Evolutionary conservation across 2,329 filamentous ascomycete species (phyloP).

Genomic region (Fusarium oligoseptatum): DNA sequence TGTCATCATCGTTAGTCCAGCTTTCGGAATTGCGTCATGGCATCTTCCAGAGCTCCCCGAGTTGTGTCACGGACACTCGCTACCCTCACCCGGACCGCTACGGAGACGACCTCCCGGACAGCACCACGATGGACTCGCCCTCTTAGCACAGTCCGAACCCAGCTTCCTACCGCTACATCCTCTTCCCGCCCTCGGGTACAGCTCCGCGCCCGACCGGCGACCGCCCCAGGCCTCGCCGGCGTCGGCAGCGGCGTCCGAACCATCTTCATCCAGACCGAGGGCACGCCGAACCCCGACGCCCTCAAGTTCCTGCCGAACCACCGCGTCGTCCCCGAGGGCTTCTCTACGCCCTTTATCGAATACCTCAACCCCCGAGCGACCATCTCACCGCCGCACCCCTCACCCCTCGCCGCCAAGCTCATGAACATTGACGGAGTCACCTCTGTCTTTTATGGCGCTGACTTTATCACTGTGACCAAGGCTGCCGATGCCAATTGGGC

Average conservation of each 20-base stretch:
- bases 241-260: slow-evolving; percentile 67
- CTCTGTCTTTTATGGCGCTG: slow-evolving; percentile 91
- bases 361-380: slow-evolving; percentile 92
- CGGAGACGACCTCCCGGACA: slow-evolving; percentile 38
- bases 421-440: slow-evolving; percentile 96
- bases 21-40: slow-evolving; percentile 37
- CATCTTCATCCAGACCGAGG: slow-evolving; percentile 98
- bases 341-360: slow-evolving; percentile 86
- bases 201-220: slow-evolving; percentile 19
- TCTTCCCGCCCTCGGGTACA: slow-evolving; percentile 40
- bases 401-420: slow-evolving; percentile 88
- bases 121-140: slow-evolving; percentile 46
- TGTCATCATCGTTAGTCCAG: not conserved
- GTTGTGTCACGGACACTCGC: slow-evolving; percentile 43
- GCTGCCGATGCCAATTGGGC: slow-evolving; percentile 90
- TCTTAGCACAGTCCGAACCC: slow-evolving; percentile 44
- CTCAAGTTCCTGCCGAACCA: slow-evolving; percentile 97
- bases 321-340: slow-evolving; percentile 80
- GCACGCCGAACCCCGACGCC: slow-evolving; percentile 93
- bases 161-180: slow-evolving; percentile 35
- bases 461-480: slow-evolving; percentile 98
- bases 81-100: slow-evolving; percentile 38
- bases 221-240: slow-evolving; percentile 41
- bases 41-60: slow-evolving; percentile 41
- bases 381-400: slow-evolving; percentile 88